Percentiles rank a stretch among this genome's conserved stretches.
phyloP scores from a whole-genome alignment of 2,329 filamentous ascomycete genomes.

The Ceratocystis destructans region DNA sequence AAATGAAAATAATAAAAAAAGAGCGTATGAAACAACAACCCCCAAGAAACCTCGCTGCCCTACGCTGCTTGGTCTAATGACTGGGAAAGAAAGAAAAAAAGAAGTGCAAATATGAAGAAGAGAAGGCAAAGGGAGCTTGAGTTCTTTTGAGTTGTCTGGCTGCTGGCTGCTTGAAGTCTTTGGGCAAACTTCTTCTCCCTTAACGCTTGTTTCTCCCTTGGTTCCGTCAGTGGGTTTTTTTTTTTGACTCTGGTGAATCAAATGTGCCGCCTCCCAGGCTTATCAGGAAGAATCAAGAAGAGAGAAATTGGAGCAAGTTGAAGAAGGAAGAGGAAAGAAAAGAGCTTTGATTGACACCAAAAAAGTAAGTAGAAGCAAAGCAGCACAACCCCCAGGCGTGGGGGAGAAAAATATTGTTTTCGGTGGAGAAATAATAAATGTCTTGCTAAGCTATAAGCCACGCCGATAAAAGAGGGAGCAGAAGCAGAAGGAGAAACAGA shows the following conservation, averaged over 20 bases:
- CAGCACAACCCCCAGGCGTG: background rate
- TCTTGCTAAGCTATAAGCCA: conserved; percentile 8
- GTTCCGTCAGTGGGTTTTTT: background rate
- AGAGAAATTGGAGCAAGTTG: background rate
- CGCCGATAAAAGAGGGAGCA: background rate
- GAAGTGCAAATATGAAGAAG: conserved; percentile 8
- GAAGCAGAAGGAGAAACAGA: conserved; percentile 2
- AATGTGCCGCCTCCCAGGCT: conserved; percentile 8
- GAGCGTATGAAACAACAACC: background rate
- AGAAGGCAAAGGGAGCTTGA: conserved; percentile 4
- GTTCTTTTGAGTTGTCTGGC: conserved; percentile 10
- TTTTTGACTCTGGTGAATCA: conserved; percentile 5
- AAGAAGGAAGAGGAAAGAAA: background rate
- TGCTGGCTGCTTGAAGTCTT: background rate
- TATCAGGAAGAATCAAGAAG: background rate
- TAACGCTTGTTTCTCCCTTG: conserved; percentile 6
- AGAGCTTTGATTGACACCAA: background rate
- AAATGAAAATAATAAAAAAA: conserved; percentile 7
- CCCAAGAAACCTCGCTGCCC: conserved; percentile 4
- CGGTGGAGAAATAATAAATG: background rate
- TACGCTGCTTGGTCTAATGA: background rate
- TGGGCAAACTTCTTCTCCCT: background rate
- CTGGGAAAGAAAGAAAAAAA: background rate
- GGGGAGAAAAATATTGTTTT: background rate
- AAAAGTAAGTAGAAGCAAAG: background rate